Evolutionary conservation across 1,284 basidiomycete genomes (phyloP), one percentile per base, ranked within the genome.

Genomic region (Apiotrichum laibachii): DNA sequence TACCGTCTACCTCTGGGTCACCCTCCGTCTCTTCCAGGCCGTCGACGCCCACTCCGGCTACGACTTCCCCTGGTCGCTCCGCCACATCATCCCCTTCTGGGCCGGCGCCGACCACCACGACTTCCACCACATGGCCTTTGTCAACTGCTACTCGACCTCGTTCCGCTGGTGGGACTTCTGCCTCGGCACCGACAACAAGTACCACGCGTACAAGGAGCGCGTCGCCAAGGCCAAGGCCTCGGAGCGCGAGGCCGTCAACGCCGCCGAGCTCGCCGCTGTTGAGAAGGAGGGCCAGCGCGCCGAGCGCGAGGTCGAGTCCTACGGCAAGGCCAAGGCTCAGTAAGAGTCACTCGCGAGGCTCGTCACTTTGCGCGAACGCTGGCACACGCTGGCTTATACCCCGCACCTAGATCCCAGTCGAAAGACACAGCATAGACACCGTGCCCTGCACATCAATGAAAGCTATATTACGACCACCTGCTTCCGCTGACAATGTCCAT

Each of bases 41-140:
- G 87, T 99, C 67, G 95, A 99, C 72, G 88, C 96, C 1, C 95
- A 99, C 85, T 91, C 88, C 51, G 95, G 95, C 57, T 98, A 97
- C 77, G 92, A 96, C 79, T 96, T 96, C 84, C 92, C 92, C 5
- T 95, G 92, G 92, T 95, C 91, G n/a, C 82, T 99, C 63, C 88
- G 93, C 71, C 87, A 95, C 82, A 88, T 92, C 72, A 61, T 99
- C 34, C 95, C 95, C 5, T 92, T 98, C 85, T 99, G 95, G 95
- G 92, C 92, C 26, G 95, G 96, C 52, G 96, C 95, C 0, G 96
- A 99, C 73, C 94, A 97, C 82, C 94, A 97, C 79, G 94, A 93
- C 75, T 94, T 91, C 85, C 92, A 94, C 78, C 91, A 94, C 80
- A 63, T 64, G 63, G 68, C 72, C 2, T 74, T 75, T 56, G 68